These are phyloP conservation scores for Crithidia thermophila DNA, from an alignment of 208 protist genomes.

Conservation along the genomic window DNA sequence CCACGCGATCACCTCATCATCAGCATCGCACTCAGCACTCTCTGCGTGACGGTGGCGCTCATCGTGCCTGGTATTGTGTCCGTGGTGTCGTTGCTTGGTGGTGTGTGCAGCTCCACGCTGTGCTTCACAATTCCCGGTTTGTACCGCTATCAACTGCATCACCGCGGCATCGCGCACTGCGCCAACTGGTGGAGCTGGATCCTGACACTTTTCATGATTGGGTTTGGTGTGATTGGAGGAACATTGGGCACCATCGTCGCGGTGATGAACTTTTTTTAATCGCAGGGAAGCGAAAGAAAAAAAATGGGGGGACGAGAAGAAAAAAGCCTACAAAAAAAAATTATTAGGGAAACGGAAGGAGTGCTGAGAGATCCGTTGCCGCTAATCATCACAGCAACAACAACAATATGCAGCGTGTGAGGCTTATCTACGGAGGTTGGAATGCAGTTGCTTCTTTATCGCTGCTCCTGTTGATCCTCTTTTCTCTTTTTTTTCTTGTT, in stretches of 20 bases:
- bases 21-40: constrained; percentile 51
- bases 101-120: constrained; percentile 61
- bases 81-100: constrained; percentile 63
- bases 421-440: no score
- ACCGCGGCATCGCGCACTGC: constrained; percentile 30
- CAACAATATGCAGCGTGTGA: no score
- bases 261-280: not conserved
- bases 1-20: constrained; percentile 65
- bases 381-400: no score
- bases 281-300: not conserved
- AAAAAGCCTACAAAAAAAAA: no score
- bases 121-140: constrained; percentile 69
- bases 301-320: not conserved
- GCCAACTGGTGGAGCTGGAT: not conserved
- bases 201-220: not conserved
- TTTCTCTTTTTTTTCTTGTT: no score
- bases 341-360: no score
- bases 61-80: constrained; percentile 59
- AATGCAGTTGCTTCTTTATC: no score
- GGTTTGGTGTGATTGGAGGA: not conserved
- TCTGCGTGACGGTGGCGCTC: constrained; percentile 56
- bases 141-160: constrained; percentile 64
- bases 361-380: no score
- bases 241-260: not conserved
- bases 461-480: no score